Percentiles rank a stretch among this genome's conserved stretches.
phyloP scores from a whole-genome alignment of 164 flowering plant genomes.

The Kalanchoe fedtschenkoi region DNA sequence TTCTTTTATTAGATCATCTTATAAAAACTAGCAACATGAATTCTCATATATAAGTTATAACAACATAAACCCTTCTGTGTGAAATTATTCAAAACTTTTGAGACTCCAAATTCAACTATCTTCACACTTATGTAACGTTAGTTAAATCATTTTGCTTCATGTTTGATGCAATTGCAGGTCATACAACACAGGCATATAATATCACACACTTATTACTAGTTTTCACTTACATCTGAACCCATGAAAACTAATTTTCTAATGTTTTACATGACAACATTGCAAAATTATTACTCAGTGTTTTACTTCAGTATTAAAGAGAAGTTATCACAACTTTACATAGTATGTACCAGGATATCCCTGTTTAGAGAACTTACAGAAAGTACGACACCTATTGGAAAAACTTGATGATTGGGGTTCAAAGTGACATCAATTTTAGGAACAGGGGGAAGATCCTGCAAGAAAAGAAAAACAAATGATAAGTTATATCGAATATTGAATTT shows the following conservation, averaged over 20 bases:
- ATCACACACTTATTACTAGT: background rate
- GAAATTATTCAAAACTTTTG: too few relatives aligned
- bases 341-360: background rate
- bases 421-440: constrained; percentile 59
- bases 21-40: too few relatives aligned
- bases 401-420: constrained; percentile 55
- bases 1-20: too few relatives aligned
- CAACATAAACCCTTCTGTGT: too few relatives aligned
- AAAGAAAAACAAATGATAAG: background rate
- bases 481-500: background rate
- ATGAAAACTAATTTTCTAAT: too few relatives aligned
- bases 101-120: too few relatives aligned
- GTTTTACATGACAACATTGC: too few relatives aligned
- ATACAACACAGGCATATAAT: background rate
- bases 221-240: background rate
- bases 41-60: too few relatives aligned
- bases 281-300: background rate
- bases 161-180: background rate
- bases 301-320: background rate
- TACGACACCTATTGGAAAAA: constrained; percentile 67
- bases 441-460: constrained; percentile 60
- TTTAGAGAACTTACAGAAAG: constrained; percentile 50
- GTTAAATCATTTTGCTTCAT: background rate
- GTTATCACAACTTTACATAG: background rate
- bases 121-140: background rate